Conservation (phyloP, 805 yeast genomes). For the Kazachstania martiniae region DNA sequence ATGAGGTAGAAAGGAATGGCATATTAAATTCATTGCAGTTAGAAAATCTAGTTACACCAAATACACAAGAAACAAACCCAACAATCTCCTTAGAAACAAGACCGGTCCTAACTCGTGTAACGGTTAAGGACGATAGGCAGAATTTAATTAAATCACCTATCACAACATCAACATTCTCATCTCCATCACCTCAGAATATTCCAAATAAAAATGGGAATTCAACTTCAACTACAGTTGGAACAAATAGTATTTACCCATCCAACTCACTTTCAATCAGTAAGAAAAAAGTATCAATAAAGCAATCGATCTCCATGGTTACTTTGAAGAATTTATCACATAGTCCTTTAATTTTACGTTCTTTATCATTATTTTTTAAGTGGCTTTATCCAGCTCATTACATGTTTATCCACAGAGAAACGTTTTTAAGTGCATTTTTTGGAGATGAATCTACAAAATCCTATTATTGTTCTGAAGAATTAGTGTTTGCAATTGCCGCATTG, state of each 20-base stretch:
- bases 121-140: no score
- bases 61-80: neutral
- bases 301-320: slow-evolving; percentile 7
- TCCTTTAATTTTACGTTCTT: slow-evolving; percentile 17
- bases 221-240: slow-evolving; percentile 3
- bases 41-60: slow-evolving; percentile 3
- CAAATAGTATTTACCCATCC: slow-evolving; percentile 20
- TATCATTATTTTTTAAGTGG: slow-evolving; percentile 39
- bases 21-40: slow-evolving; percentile 3
- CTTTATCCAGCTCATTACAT: slow-evolving; percentile 50
- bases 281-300: slow-evolving; percentile 4
- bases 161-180: neutral
- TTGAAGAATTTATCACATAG: slow-evolving; percentile 14
- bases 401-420: slow-evolving; percentile 49
- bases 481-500: slow-evolving; percentile 43
- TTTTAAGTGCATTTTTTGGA: slow-evolving; percentile 44
- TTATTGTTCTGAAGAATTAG: slow-evolving; percentile 43
- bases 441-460: slow-evolving; percentile 23
- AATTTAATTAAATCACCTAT: no score
- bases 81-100: neutral
- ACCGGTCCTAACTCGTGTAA: neutral
- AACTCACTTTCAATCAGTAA: slow-evolving; percentile 18
- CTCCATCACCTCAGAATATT: neutral
- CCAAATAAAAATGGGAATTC: neutral
- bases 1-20: slow-evolving; percentile 5